Conservation (phyloP, 2,329 filamentous ascomycete genomes). For the Escovopsis weberi region DNA sequence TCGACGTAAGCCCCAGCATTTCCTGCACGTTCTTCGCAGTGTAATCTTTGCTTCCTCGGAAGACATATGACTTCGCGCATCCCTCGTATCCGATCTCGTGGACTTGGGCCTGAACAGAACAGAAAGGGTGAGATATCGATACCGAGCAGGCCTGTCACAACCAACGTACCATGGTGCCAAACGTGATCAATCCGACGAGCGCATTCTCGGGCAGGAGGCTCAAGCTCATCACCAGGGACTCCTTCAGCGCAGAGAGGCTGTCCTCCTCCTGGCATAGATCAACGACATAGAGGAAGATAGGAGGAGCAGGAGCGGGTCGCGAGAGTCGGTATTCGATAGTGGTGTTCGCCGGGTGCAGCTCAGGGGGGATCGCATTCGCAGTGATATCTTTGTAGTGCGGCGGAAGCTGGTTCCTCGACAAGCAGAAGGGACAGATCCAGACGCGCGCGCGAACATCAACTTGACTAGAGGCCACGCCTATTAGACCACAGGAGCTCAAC, state of each 20-base stretch:
- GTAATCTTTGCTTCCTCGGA: constrained; percentile 96
- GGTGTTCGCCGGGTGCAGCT: constrained; percentile 68
- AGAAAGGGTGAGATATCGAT: constrained; percentile 9
- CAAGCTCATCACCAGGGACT: constrained; percentile 75
- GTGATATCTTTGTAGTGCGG: constrained; percentile 86
- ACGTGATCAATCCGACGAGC: constrained; percentile 71
- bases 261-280: constrained; percentile 84
- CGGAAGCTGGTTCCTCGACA: constrained; percentile 69
- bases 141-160: not conserved
- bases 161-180: constrained; percentile 69
- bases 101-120: constrained; percentile 58
- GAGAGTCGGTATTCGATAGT: constrained; percentile 83
- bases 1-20: constrained; percentile 75
- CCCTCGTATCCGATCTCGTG: constrained; percentile 97
- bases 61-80: constrained; percentile 97
- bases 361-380: constrained; percentile 65
- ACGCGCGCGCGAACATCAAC: constrained; percentile 71
- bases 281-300: constrained; percentile 77
- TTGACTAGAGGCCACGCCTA: constrained; percentile 35
- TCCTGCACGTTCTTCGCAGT: constrained; percentile 98
- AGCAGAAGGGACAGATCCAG: constrained; percentile 82
- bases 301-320: constrained; percentile 68
- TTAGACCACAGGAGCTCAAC: not conserved
- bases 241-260: constrained; percentile 67
- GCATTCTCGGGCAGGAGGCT: constrained; percentile 70